These are phyloP conservation scores for Lepiota venenata DNA, from an alignment of 768 basidiomycete genomes.

Conservation along the genomic window DNA sequence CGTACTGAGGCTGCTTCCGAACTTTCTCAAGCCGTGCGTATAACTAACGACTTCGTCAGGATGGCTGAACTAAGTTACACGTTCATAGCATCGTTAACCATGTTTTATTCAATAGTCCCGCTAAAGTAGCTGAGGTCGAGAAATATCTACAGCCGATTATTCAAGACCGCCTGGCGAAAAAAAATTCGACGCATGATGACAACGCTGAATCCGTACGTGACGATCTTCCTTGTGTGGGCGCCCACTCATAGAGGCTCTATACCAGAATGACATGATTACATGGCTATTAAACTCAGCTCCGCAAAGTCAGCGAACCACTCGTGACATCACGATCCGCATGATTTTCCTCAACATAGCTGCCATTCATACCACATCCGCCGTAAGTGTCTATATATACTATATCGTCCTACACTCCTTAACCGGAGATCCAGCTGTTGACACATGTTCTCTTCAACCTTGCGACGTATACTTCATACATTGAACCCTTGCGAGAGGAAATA, in stretches of 20 bases:
- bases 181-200: neutral
- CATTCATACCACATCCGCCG: constrained; percentile 34
- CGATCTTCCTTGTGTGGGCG: neutral
- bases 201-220: neutral
- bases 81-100: neutral
- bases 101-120: neutral
- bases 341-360: constrained; percentile 35
- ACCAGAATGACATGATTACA: constrained; percentile 35
- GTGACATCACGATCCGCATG: constrained; percentile 25
- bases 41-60: no score
- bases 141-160: constrained; percentile 6
- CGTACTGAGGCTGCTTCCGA: constrained; percentile 35
- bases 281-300: constrained; percentile 35
- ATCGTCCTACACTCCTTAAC: neutral
- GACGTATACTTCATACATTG: constrained; percentile 25
- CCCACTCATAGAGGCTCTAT: neutral
- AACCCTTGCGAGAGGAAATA: constrained; percentile 39
- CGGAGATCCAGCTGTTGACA: constrained; percentile 25
- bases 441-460: constrained; percentile 37
- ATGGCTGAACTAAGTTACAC: neutral
- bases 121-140: constrained; percentile 1
- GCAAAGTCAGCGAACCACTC: constrained; percentile 20
- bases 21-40: constrained; percentile 39
- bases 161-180: constrained; percentile 5
- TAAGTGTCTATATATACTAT: constrained; percentile 19